Conservation (phyloP, 768 basidiomycete genomes). For the Naganishia kalamii region DNA sequence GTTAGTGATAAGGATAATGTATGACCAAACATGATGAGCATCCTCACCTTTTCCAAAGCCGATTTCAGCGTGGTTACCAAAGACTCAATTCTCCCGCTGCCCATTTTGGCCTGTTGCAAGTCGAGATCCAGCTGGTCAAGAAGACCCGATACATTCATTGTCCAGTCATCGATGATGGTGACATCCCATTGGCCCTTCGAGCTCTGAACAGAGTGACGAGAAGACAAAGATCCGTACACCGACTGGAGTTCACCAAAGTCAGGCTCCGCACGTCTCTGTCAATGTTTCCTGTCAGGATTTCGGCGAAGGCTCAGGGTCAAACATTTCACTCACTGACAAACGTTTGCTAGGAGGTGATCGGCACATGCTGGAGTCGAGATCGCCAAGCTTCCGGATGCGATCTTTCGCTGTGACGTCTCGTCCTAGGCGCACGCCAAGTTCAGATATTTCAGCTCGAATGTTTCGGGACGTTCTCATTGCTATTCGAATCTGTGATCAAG, state of each 20-base stretch:
- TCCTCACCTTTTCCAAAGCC: background rate
- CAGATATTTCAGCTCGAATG: conserved; percentile 13
- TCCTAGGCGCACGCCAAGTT: conserved; percentile 1
- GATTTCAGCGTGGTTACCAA: background rate
- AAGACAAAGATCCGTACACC: background rate
- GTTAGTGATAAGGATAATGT: background rate
- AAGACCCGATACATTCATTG: background rate
- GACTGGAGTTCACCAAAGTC: background rate
- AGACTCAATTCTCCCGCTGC: background rate
- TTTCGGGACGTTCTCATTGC: background rate
- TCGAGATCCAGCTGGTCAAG: conserved; percentile 17
- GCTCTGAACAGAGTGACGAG: background rate
- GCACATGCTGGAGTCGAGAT: conserved; percentile 1
- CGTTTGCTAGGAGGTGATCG: conserved; percentile 11
- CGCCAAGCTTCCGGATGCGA: background rate
- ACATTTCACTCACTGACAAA: background rate
- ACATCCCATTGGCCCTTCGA: conserved; percentile 6
- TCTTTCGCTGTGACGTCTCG: conserved; percentile 7
- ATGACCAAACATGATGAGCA: background rate
- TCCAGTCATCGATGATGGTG: conserved; percentile 18
- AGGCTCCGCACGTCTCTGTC: background rate
- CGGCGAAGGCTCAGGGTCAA: background rate
- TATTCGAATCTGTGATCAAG: background rate
- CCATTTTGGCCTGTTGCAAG: conserved; percentile 14
- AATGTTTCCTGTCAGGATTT: background rate